These are phyloP conservation scores for Ophiocordyceps sinensis DNA, from an alignment of 2,329 filamentous ascomycete species.

Conservation along the genomic window DNA sequence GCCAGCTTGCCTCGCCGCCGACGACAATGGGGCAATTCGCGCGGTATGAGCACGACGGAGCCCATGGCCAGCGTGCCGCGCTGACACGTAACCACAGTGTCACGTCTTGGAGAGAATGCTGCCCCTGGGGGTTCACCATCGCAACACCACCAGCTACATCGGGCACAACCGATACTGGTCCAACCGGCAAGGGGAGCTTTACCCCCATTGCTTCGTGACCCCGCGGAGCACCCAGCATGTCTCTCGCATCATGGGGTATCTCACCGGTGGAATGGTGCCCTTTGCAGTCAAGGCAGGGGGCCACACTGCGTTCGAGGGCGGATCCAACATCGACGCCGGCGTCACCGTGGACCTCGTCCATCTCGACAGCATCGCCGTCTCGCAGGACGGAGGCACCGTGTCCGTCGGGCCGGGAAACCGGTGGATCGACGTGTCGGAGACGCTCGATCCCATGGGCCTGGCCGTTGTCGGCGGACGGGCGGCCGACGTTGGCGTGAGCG, in stretches of 20 bases:
- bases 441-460: conserved; percentile 21
- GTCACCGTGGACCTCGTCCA: background rate
- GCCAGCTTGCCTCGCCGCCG: too few species aligned
- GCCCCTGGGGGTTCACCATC: background rate
- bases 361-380: background rate
- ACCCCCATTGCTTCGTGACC: background rate
- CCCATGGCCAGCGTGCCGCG: background rate
- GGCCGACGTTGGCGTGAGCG: conserved; percentile 26
- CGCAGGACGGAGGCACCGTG: background rate
- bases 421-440: conserved; percentile 27
- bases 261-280: background rate
- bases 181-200: background rate
- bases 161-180: background rate
- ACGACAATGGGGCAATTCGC: too few species aligned
- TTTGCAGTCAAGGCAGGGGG: background rate
- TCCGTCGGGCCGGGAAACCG: background rate
- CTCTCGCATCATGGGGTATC: background rate
- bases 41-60: background rate
- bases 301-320: background rate
- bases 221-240: background rate
- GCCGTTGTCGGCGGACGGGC: conserved; percentile 25
- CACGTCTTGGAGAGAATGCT: background rate
- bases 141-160: background rate
- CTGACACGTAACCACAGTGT: background rate
- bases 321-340: background rate